These are phyloP conservation scores for Hypoxylon lenormandii DNA, from an alignment of 495 filamentous ascomycete species.

Conservation along the genomic window DNA sequence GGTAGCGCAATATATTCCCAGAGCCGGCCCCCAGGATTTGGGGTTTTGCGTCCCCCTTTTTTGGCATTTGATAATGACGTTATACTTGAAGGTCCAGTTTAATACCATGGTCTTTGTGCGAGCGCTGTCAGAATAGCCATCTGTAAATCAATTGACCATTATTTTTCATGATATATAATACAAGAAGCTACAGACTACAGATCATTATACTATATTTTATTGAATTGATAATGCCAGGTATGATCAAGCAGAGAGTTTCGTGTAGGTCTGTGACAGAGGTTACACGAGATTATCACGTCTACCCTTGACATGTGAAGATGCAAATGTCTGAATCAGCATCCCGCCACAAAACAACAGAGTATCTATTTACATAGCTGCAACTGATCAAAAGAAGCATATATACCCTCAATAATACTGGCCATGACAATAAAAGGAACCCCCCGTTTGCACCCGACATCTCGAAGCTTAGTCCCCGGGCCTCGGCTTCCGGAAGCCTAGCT, in stretches of 20 bases:
- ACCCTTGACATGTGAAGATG: conserved; percentile 27
- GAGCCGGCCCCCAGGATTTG: conserved; percentile 12
- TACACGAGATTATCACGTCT: neutral
- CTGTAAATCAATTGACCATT: neutral
- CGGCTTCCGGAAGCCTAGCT: conserved; percentile 15
- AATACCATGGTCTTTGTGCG: neutral
- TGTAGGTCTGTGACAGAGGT: neutral
- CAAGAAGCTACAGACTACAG: no score
- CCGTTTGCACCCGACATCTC: conserved; percentile 19
- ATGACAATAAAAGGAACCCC: conserved; percentile 9
- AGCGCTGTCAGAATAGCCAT: neutral
- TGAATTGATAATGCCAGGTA: neutral
- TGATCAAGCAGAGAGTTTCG: neutral
- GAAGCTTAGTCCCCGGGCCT: conserved; percentile 20
- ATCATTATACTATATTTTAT: neutral
- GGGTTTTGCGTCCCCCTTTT: conserved; percentile 6
- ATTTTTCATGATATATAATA: neutral
- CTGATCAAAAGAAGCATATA: no score
- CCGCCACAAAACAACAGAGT: conserved; percentile 5
- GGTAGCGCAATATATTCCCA: conserved; percentile 10
- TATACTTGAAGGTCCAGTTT: neutral
- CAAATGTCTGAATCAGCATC: conserved; percentile 19
- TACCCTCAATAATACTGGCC: neutral
- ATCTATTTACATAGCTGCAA: neutral
- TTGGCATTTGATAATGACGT: conserved; percentile 44